Evolutionary conservation across 192 early-diverging fungal genomes (phyloP), one percentile per base, ranked within the genome.

Genomic region (Gonapodya sp.): DNA sequence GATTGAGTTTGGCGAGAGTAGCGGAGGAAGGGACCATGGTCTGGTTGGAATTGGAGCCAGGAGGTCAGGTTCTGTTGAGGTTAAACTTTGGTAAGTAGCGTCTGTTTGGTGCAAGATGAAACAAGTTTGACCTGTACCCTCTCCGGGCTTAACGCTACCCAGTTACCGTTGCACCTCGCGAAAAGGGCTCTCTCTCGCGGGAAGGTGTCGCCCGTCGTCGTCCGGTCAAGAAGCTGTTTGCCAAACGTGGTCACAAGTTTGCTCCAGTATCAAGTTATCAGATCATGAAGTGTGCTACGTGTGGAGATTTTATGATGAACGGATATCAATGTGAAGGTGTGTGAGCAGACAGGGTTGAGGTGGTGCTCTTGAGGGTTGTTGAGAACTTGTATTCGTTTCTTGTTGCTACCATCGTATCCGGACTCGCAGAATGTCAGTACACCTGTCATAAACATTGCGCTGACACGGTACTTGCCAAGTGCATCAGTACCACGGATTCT

Each of bases 221-320:
- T 83, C 82, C 89, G 84, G 96, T 96, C 46, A 95, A 95, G 81
- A 96, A 96, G 80, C 90, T 94, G 30, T 90, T 94, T 35, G 92
- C 89, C 18, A 95, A 96, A 77, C 95, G 94, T 79, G 97, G 98
- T 1, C 98, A 99, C 84, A 93, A 97, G 84, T 98, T 99, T 86
- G 93, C 92, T 80, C 88, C 93, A 35, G 89, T 93, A 80, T 92
- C 93, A 78, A 97, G 95, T 46, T 98, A 97, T 87, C 95, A 96
- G 81, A 96, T 98, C 82, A 96, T 98, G 96, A 95, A 94, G 85
- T 99, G 98, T 86, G 96, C 97, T 1, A 85, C 96, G 2, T 99
- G 98, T 86, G 89, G 90, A 73, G 98, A 98, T 81, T 96, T 98
- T 83, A 89, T 99, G 72, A 93, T 96, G 31, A 95, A 94, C 81